A percentile compares a stretch with the other conserved stretches of the same genome.
phyloP scores from a whole-genome alignment of 1,284 basidiomycete genomes.

The Mycena citricolor region DNA sequence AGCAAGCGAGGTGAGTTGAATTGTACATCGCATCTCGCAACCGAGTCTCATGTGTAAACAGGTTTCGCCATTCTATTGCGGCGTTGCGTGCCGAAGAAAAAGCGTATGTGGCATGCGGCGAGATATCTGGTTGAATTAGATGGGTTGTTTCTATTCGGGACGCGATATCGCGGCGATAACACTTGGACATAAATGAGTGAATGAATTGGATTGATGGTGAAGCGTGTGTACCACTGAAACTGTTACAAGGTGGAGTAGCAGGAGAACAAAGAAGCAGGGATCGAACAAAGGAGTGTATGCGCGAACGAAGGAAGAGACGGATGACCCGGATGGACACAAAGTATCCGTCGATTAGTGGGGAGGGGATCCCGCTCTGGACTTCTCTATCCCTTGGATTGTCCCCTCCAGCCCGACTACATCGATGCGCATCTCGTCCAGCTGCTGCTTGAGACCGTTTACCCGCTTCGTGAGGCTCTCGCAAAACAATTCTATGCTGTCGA shows the following conservation, averaged over 20 bases:
- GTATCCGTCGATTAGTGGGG: too few species aligned
- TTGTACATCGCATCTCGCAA: background rate
- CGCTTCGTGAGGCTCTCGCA: slow-evolving; percentile 5
- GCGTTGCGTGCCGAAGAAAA: slow-evolving; percentile 12
- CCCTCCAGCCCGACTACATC: slow-evolving; percentile 6
- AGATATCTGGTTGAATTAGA: too few species aligned
- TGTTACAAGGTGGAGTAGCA: too few species aligned
- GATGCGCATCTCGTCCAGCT: slow-evolving; percentile 4
- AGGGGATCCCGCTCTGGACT: background rate
- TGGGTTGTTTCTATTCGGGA: too few species aligned
- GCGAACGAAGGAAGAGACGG: too few species aligned
- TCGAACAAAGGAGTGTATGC: too few species aligned
- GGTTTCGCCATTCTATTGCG: slow-evolving; percentile 15
- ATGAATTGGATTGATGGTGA: background rate
- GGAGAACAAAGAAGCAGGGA: too few species aligned
- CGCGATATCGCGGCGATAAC: too few species aligned
- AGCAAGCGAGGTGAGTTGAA: slow-evolving; percentile 54
- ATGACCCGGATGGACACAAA: too few species aligned
- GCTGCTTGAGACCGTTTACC: slow-evolving; percentile 4
- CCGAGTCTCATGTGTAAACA: slow-evolving; percentile 2
- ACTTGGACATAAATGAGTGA: too few species aligned
- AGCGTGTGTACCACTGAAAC: too few species aligned
- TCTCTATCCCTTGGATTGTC: slow-evolving; percentile 3
- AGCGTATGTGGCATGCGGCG: background rate
- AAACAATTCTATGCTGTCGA: slow-evolving; percentile 10